Conservation (phyloP, 2,329 filamentous ascomycete genomes). For the Scedosporium apiospermum region DNA sequence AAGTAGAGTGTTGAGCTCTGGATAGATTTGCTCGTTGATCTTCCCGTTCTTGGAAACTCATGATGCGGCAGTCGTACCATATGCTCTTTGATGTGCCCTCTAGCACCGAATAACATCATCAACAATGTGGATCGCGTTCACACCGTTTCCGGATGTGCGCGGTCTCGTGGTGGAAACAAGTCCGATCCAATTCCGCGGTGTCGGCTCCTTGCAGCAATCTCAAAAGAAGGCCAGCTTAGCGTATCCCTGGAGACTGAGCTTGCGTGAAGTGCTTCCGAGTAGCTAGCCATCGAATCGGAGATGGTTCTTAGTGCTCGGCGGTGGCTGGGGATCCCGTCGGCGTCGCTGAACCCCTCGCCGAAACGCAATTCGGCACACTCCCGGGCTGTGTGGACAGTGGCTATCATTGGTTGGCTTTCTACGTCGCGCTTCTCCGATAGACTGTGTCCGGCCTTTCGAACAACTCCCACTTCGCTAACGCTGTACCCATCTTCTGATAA, state of each 20-base stretch:
- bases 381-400: background rate
- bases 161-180: background rate
- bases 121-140: background rate
- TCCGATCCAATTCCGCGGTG: constrained; percentile 10
- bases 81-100: background rate
- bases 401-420: background rate
- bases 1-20: constrained; percentile 2
- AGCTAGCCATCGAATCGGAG: background rate
- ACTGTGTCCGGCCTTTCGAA: background rate
- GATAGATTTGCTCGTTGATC: background rate
- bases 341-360: background rate
- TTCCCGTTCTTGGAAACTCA: background rate
- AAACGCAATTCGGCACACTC: background rate
- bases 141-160: background rate
- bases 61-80: background rate
- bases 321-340: background rate
- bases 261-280: background rate
- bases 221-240: background rate
- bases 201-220: constrained; percentile 1
- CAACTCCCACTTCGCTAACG: background rate
- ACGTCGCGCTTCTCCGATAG: background rate
- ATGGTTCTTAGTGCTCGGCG: background rate
- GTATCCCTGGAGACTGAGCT: background rate
- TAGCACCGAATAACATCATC: background rate
- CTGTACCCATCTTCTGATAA: background rate